Evolutionary conservation across 768 basidiomycete genomes (phyloP).

Genomic region (Boletellus ananas): DNA sequence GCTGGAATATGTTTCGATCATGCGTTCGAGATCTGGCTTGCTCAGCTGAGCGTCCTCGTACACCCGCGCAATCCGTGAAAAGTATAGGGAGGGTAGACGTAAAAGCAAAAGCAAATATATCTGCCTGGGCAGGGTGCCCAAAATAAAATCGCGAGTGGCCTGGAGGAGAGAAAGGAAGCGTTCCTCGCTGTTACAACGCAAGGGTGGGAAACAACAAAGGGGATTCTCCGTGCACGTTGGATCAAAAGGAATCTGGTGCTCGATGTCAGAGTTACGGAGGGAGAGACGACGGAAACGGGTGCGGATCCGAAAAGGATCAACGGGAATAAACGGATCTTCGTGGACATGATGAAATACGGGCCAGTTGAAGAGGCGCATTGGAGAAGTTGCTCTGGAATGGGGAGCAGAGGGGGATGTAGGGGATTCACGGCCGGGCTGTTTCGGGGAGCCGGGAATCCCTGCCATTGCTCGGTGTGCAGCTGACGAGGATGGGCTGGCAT

Average conservation of each 20-base stretch:
- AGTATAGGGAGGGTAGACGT: slow-evolving; percentile 75
- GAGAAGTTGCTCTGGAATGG: slow-evolving; percentile 47
- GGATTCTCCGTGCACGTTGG: slow-evolving; percentile 20
- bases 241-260: slow-evolving; percentile 17
- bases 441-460: slow-evolving; percentile 6
- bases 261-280: slow-evolving; percentile 19
- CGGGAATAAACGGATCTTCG: slow-evolving; percentile 54
- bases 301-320: slow-evolving; percentile 48
- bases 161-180: slow-evolving; percentile 16
- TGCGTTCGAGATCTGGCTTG: slow-evolving; percentile 61
- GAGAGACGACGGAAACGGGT: slow-evolving; percentile 21
- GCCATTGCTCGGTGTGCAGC: slow-evolving; percentile 6
- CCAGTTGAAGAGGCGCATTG: slow-evolving; percentile 56
- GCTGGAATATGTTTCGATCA: slow-evolving; percentile 36
- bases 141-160: slow-evolving; percentile 22
- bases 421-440: slow-evolving; percentile 25
- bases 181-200: slow-evolving; percentile 13
- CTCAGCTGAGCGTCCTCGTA: slow-evolving; percentile 79
- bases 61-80: slow-evolving; percentile 70
- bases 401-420: slow-evolving; percentile 29
- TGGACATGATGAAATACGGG: slow-evolving; percentile 48
- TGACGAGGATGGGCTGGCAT: slow-evolving; percentile 9
- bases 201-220: slow-evolving; percentile 20
- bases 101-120: slow-evolving; percentile 49
- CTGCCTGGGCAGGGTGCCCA: slow-evolving; percentile 42